phyloP scores from a whole-genome alignment of 169 alveolate genomes.

The Cryptosporidium ryanae region DNA sequence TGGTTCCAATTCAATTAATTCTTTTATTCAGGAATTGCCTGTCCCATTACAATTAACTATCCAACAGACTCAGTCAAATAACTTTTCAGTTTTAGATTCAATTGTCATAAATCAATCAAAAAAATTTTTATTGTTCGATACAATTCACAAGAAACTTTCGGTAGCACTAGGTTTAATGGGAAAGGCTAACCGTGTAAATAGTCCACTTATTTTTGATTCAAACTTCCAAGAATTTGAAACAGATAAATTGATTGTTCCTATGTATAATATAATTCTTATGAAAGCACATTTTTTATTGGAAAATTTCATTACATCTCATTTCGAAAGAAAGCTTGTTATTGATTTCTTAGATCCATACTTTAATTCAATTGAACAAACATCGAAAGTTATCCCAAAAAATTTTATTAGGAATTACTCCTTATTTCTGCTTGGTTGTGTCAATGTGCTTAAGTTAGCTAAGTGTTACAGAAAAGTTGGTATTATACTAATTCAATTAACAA shows the following conservation, averaged over 20 bases:
- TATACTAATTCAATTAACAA: conserved; percentile 12
- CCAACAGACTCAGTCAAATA: neutral
- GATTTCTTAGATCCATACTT: conserved; percentile 63
- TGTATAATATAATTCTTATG: conserved; percentile 26
- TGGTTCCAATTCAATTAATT: conserved; percentile 22
- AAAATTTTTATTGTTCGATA: conserved; percentile 41
- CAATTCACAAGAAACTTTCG: conserved; percentile 21
- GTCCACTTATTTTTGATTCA: neutral
- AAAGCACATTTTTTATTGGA: conserved; percentile 24
- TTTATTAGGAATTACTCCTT: conserved; percentile 23
- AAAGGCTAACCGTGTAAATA: neutral
- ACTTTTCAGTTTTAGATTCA: neutral
- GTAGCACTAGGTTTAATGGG: conserved; percentile 10
- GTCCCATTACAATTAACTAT: conserved; percentile 31
- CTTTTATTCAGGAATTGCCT: conserved; percentile 48
- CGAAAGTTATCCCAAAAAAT: neutral
- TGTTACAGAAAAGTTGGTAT: conserved; percentile 62
- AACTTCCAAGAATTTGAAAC: neutral
- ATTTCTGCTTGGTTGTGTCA: conserved; percentile 48
- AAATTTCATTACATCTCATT: conserved; percentile 9
- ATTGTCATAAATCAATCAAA: conserved; percentile 15
- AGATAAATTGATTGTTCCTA: neutral
- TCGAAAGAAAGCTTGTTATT: conserved; percentile 44
- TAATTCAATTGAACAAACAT: neutral
- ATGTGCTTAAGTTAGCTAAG: neutral